Evolutionary conservation across 495 filamentous ascomycete species (phyloP).

Genomic region (Aspergillus homomorphus): DNA sequence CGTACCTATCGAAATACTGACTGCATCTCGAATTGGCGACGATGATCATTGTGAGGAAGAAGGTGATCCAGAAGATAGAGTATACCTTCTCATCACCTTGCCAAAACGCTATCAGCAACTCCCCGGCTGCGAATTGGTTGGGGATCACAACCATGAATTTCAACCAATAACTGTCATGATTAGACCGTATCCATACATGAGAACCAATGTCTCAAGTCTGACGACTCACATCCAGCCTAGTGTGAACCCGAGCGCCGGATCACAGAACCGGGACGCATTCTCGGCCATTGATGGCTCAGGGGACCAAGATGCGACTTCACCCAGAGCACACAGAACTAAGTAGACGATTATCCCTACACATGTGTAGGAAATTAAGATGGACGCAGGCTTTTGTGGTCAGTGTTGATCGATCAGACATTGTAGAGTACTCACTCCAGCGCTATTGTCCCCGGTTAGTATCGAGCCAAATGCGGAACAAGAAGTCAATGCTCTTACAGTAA

Average conservation of each 20-base stretch:
- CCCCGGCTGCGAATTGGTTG: conserved; percentile 73
- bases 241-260: conserved; percentile 62
- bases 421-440: conserved; percentile 32
- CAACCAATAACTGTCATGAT: conserved; percentile 41
- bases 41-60: conserved; percentile 62
- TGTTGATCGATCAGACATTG: not conserved
- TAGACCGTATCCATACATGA: not conserved
- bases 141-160: conserved; percentile 76
- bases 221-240: conserved; percentile 51
- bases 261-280: conserved; percentile 59
- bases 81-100: conserved; percentile 54
- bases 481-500: conserved; percentile 45
- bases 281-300: conserved; percentile 55
- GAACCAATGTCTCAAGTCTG: not conserved
- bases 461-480: not conserved
- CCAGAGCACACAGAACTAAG: conserved; percentile 58
- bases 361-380: conserved; percentile 64
- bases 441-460: conserved; percentile 8
- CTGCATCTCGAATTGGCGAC: conserved; percentile 58
- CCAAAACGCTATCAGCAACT: conserved; percentile 73
- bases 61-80: conserved; percentile 68
- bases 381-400: conserved; percentile 39
- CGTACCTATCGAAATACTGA: conserved; percentile 46
- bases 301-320: conserved; percentile 62
- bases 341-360: conserved; percentile 59